Evolutionary conservation across 106 monocot species (phyloP), one percentile per base, ranked within the genome.

Genomic region (Ottelia alismoides): DNA sequence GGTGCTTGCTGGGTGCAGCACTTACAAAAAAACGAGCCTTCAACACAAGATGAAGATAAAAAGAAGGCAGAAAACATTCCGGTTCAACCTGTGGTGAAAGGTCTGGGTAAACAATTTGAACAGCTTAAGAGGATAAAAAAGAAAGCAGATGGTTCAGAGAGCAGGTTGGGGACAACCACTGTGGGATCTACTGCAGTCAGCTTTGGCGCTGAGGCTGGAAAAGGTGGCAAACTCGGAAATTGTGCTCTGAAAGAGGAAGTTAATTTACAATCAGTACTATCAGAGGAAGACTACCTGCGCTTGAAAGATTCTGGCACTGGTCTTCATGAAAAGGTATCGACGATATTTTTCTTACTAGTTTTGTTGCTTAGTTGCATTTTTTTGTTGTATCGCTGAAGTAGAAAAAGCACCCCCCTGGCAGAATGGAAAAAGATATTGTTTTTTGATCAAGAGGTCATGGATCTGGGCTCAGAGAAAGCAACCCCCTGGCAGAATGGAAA

Each of bases 101-200:
- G 94, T 60, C 78, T 94, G 31, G 94, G 94, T 21, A 80, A 72
- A 51, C 65, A 80, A 51, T 87, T 92, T 65, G 93, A 74, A 51
- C 88, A 65, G 27, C 52, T 94, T 26, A 84, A 79, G 65, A 81
- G 61, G 52, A 71, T 84, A 56, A 94, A 78, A 59, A 87, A 68
- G 81, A 86, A 74, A 46, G 31, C 43, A 26, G 57, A 75, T 50
- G 2, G 11, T 47, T 1, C 49, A 10, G 63, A 26, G 47, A 28
- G 49, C 51, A 64, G 3, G 14, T 27, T 57, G 49, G 72, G 58
- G 4, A 65, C 28, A 22, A 22, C 3, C 10, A 16, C 6, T 43
- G 16, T 16, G 16, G 40, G 40, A 7, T 43, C 40, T 7, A 43
- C 16, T 43, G 16, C 40, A 43, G 16, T 7, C 40, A 16, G 40